Evolutionary conservation across 495 filamentous ascomycete species (phyloP).

Genomic region (Melanomma pulvis-pyrius): DNA sequence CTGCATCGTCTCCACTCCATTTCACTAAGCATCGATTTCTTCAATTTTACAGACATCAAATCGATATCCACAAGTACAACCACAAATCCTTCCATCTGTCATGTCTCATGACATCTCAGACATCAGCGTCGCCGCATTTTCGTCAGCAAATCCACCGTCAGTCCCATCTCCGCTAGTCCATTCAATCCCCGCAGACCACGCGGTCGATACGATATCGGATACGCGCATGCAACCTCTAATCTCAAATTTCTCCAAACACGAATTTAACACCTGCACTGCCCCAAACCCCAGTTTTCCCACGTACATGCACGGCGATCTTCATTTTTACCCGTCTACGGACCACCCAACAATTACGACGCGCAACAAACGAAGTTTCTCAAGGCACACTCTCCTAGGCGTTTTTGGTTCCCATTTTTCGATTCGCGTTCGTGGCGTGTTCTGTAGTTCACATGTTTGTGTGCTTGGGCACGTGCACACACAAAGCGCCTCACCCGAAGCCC

Average conservation of each 20-base stretch:
- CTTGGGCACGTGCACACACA: too few relatives aligned
- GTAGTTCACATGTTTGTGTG: too few relatives aligned
- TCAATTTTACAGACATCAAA: too few relatives aligned
- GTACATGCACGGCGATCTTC: not conserved
- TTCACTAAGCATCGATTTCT: too few relatives aligned
- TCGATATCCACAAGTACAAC: too few relatives aligned
- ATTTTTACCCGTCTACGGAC: not conserved
- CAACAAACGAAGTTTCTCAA: too few relatives aligned
- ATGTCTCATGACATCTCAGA: constrained; percentile 2
- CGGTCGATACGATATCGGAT: not conserved
- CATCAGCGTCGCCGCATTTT: not conserved
- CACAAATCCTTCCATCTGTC: not conserved
- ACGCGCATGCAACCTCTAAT: not conserved
- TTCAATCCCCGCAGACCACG: too few relatives aligned
- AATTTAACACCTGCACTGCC: not conserved
- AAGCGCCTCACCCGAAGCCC: not conserved
- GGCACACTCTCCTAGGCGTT: too few relatives aligned
- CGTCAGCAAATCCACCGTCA: not conserved
- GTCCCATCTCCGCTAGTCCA: not conserved
- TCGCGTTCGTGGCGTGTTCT: too few relatives aligned
- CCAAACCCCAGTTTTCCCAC: not conserved
- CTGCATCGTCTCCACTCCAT: too few relatives aligned
- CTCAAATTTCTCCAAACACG: not conserved
- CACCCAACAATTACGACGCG: not conserved
- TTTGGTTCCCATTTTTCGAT: too few relatives aligned